Evolutionary conservation across 441 rosid species (phyloP), one percentile per base, ranked within the genome.

Genomic region (Mallotus japonicus): DNA sequence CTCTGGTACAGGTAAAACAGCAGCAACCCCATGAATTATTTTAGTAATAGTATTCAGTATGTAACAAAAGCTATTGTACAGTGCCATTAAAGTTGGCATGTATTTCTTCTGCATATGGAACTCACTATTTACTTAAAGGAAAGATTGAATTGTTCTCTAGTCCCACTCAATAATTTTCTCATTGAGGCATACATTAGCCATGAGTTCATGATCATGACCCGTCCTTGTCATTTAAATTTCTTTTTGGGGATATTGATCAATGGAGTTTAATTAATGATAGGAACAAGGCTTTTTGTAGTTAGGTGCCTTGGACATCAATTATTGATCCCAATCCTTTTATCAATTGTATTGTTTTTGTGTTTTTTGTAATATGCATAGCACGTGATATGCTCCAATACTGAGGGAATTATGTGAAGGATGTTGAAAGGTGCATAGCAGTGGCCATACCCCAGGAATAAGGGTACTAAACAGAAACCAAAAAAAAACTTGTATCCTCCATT

Each of bases 291-390:
- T 51, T 37, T 53, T 2, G 17, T 34, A 56, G 51, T 42, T 63
- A 6, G 34, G 68, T 44, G 10, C 32, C 22, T 5, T 55, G 17
- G 54, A 42, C 61, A 68, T 68, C 62, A 68, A 68, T 68, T 55
- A 34, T 68, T 24, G 12, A 32, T 32, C 24, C 22, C 51, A 67
- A 44, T 1, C 22, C 6, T 67, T n/a, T 32, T 60, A 11, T 60
- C 32, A 56, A 1, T 60, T 32, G 7, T 32, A 4, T 62, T 17
- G 1, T 17, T 40, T 16, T 61, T 15, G 0, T 16, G 17, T 67
- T 53, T 44, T 8, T 44, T 44, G 49, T 44, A 44, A 19, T 53
- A 3, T 40, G 51, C 62, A 56, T 6, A 56, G 62, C 62, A 20
- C 50, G 62, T 55, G 62, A 19, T 42, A 3, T 37, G 72, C 53